Evolutionary conservation across 2,329 filamentous ascomycete genomes (phyloP).

Genomic region (Harringtonia lauricola): DNA sequence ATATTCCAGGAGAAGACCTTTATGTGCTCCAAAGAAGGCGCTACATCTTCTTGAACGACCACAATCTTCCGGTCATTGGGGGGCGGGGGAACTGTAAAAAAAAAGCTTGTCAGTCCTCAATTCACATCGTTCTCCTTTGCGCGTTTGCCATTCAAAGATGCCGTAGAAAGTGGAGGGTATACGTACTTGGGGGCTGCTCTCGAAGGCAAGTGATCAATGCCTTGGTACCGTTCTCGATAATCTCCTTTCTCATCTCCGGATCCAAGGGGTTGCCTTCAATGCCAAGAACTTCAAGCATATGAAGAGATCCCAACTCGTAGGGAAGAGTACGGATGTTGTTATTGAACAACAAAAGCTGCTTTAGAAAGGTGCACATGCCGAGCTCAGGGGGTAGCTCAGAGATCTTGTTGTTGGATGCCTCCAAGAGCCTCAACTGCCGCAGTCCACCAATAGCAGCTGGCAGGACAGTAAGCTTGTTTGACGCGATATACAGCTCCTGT

Average conservation of each 20-base stretch:
- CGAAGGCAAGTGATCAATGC: slow-evolving; percentile 73
- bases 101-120: not conserved
- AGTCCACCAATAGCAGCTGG: slow-evolving; percentile 73
- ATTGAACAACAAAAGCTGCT: slow-evolving; percentile 77
- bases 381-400: slow-evolving; percentile 76
- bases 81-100: slow-evolving; percentile 51
- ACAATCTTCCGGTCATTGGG: slow-evolving; percentile 69
- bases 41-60: slow-evolving; percentile 59
- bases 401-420: slow-evolving; percentile 82
- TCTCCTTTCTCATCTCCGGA: slow-evolving; percentile 62
- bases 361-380: slow-evolving; percentile 91
- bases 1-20: slow-evolving; percentile 92
- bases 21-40: slow-evolving; percentile 54
- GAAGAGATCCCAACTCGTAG: slow-evolving; percentile 78
- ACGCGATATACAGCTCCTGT: slow-evolving; percentile 84
- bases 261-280: slow-evolving; percentile 86
- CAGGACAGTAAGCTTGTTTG: slow-evolving; percentile 77
- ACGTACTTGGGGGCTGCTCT: slow-evolving; percentile 69
- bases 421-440: slow-evolving; percentile 69
- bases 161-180: not conserved
- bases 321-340: slow-evolving; percentile 78
- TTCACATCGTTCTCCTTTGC: too few species aligned
- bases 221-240: slow-evolving; percentile 81
- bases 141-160: too few species aligned
- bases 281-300: slow-evolving; percentile 78